Conservation (phyloP, 805 yeast genomes). For the Kazachstania taianensis region DNA sequence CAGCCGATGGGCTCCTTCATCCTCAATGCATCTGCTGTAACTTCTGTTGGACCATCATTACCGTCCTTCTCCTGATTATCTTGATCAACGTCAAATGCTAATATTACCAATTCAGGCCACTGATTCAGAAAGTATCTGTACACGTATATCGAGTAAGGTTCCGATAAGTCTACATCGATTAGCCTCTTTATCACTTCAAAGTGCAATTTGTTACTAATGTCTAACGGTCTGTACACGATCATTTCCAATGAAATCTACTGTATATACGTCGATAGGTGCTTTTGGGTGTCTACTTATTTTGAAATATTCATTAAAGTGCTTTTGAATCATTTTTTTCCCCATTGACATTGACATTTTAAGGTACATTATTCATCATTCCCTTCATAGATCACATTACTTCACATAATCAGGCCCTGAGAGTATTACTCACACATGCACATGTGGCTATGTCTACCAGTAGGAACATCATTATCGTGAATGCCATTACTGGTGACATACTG, state of each 20-base stretch:
- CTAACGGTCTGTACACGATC: conserved; percentile 19
- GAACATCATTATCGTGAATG: conserved; percentile 32
- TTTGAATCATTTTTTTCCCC: too few species aligned
- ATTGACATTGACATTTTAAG: too few species aligned
- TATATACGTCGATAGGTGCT: too few species aligned
- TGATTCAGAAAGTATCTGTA: conserved; percentile 80
- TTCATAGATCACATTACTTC: too few species aligned
- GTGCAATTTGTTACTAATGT: conserved; percentile 25
- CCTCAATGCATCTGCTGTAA: conserved; percentile 3
- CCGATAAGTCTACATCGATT: conserved; percentile 68
- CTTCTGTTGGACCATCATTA: too few species aligned
- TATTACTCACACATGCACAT: too few species aligned
- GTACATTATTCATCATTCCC: too few species aligned
- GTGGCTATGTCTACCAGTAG: conserved; percentile 5
- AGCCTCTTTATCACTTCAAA: conserved; percentile 43
- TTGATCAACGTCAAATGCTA: conserved; percentile 39
- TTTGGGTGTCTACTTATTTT: too few species aligned
- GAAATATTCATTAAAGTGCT: too few species aligned
- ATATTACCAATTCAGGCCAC: conserved; percentile 79
- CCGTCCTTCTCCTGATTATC: conserved; percentile 7
- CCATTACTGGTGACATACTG: conserved; percentile 35
- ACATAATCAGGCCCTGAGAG: not conserved
- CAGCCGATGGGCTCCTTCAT: conserved; percentile 61
- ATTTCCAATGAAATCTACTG: too few species aligned
- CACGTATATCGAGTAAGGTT: conserved; percentile 90